phyloP scores from a whole-genome alignment of 345 rosid species.

The Durio zibethinus region DNA sequence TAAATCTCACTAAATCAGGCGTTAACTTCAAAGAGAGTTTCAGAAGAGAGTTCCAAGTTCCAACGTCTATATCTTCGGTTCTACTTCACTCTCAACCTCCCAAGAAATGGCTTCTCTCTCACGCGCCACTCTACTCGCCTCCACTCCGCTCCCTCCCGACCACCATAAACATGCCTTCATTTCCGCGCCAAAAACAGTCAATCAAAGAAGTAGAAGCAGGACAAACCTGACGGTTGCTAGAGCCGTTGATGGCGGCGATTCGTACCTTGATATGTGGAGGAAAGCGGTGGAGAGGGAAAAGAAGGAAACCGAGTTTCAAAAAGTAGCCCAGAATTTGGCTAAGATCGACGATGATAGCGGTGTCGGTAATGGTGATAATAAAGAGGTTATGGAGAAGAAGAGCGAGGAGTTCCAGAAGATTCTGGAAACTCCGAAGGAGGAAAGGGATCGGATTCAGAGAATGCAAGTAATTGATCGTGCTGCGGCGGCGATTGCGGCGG shows the following conservation, averaged over 20 bases:
- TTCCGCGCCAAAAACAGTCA: constrained; percentile 4
- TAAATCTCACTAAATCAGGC: constrained; percentile 20
- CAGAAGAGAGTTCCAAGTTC: constrained; percentile 8
- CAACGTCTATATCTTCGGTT: constrained; percentile 4
- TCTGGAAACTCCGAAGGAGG: constrained; percentile 59
- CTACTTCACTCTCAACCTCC: not conserved
- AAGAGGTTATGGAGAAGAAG: constrained; percentile 58
- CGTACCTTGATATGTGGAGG: constrained; percentile 84
- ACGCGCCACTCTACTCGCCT: constrained; percentile 33
- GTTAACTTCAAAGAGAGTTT: constrained; percentile 19
- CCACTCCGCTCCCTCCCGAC: constrained; percentile 17
- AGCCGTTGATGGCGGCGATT: constrained; percentile 44
- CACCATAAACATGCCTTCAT: not conserved
- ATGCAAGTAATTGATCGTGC: constrained; percentile 89
- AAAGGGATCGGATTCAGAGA: constrained; percentile 75
- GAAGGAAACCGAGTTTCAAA: constrained; percentile 60
- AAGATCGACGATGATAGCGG: not conserved
- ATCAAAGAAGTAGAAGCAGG: constrained; percentile 16
- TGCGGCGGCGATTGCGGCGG: constrained; percentile 78
- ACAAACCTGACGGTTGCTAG: constrained; percentile 26
- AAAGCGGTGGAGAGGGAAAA: constrained; percentile 69
- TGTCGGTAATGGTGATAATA: not conserved
- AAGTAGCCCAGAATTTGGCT: constrained; percentile 34
- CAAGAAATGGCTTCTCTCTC: constrained; percentile 40
- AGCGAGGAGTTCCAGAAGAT: constrained; percentile 71